These are phyloP conservation scores for Scedosporium aurantiacum DNA, from an alignment of 2,329 filamentous ascomycete genomes.

Conservation along the genomic window DNA sequence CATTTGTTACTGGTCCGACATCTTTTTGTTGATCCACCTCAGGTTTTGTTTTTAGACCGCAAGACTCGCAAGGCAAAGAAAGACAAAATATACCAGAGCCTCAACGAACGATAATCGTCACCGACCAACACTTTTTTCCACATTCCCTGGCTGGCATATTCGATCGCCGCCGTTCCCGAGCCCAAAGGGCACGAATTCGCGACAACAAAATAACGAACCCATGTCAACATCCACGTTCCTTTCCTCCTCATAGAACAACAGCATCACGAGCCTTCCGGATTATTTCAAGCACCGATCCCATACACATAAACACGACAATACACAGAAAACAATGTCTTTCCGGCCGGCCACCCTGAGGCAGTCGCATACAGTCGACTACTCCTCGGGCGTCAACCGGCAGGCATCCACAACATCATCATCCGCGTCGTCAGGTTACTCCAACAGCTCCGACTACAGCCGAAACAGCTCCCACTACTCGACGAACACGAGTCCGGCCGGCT, in stretches of 20 bases:
- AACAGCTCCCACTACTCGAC: slow-evolving; percentile 64
- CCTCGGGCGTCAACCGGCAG: slow-evolving; percentile 39
- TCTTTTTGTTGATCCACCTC: background rate
- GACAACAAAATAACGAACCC: background rate
- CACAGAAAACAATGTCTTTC: slow-evolving; percentile 37
- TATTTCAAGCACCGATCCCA: background rate
- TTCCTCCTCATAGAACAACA: background rate
- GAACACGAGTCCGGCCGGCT: slow-evolving; percentile 48
- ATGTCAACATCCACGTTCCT: background rate
- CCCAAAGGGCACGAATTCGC: background rate
- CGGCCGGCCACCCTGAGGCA: slow-evolving; percentile 48
- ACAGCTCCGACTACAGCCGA: slow-evolving; percentile 46
- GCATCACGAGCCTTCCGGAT: background rate
- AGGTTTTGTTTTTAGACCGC: background rate
- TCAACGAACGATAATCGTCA: background rate
- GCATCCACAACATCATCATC: slow-evolving; percentile 61
- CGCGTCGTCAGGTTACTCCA: slow-evolving; percentile 59
- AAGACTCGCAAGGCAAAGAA: background rate
- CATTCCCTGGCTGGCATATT: background rate
- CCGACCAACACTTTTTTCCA: background rate
- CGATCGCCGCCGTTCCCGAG: background rate
- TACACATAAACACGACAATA: slow-evolving; percentile 10
- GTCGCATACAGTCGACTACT: slow-evolving; percentile 38
- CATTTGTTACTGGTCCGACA: background rate
- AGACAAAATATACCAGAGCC: background rate